Evolutionary conservation across 768 basidiomycete species (phyloP), one percentile per base, ranked within the genome.

Genomic region (Mycena metata): DNA sequence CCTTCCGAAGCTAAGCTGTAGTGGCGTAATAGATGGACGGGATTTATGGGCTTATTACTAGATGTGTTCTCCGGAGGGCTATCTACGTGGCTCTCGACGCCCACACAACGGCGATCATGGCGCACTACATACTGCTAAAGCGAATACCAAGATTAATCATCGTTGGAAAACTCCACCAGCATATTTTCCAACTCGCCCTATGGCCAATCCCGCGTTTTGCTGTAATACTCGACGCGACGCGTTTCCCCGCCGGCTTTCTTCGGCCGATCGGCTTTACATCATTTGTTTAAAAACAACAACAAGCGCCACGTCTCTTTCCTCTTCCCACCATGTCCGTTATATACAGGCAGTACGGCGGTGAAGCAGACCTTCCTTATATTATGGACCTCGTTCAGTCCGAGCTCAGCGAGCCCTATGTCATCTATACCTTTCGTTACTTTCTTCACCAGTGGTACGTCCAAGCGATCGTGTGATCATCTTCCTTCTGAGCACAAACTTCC

Each of bases 391-490:
- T 71, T 23, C 66, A 68, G 51, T 71, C 70, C 15, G 70, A 71
- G 55, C 70, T 71, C 52, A 71, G 70, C 52, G 70, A 71, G 62
- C 97, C 97, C 47, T 99, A 96, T 80, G 95, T 97, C 60, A 90
- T 95, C 47, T 98, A 97, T 81, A 98, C 96, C 0, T 98, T 96
- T 74, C 91, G 96, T 2, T 98, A 99, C 79, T 99, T 99, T 78
- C 87, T 99, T 9, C 90, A 96, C 77, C 93, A 96, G 73, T 99
- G 98, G 98, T 98, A 64, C 74, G 95, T 82, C 42, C 30, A 52
- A 41, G 52, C 47, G 35, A 64, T 69, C 33, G 49, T 55, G 16
- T 39, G 17, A 60, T 47, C 39, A 42, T 60, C 17, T 67, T 43
- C 16, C 24, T 60, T 57, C 55, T 67, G 69, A 76, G 78, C 80